Conservation (phyloP, 441 rosid species). For the Erodium moschatum region DNA sequence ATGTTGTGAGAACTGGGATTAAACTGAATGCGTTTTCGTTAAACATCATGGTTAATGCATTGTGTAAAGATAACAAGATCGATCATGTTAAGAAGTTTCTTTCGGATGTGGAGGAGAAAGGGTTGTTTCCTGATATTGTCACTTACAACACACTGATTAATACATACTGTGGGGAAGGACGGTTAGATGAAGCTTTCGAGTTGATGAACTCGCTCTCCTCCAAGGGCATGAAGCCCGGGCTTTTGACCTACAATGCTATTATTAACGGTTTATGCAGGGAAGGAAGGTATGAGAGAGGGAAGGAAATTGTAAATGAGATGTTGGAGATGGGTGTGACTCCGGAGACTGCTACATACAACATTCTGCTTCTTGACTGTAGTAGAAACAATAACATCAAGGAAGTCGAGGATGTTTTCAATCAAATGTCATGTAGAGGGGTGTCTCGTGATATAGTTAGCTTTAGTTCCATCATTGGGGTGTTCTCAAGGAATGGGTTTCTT, state of each 20-base stretch:
- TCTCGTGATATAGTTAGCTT: conserved; percentile 65
- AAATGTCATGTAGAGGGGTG: conserved; percentile 39
- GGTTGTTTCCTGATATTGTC: conserved; percentile 52
- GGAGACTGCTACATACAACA: conserved; percentile 55
- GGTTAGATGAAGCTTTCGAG: conserved; percentile 52
- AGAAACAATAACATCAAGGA: conserved; percentile 42
- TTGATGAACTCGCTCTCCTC: conserved; percentile 46
- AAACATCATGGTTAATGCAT: conserved; percentile 77
- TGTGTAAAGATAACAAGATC: conserved; percentile 61
- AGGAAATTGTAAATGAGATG: conserved; percentile 53
- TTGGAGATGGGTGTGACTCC: conserved; percentile 44
- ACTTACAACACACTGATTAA: conserved; percentile 59
- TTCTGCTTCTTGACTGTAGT: conserved; percentile 56
- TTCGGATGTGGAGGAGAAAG: conserved; percentile 43
- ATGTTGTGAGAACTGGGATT: conserved; percentile 38
- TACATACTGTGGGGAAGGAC: conserved; percentile 56
- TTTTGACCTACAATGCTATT: conserved; percentile 56
- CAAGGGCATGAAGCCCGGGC: conserved; percentile 57
- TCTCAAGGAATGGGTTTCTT: conserved; percentile 44
- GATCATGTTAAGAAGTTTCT: conserved; percentile 39
- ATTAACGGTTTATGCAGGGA: conserved; percentile 56
- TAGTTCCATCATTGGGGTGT: conserved; percentile 55
- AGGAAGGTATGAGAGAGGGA: conserved; percentile 46
- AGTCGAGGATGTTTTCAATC: conserved; percentile 40
- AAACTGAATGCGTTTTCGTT: conserved; percentile 51